These are phyloP conservation scores for Ascocoryne sarcoides DNA, from an alignment of 2,329 filamentous ascomycete species.

Conservation along the genomic window DNA sequence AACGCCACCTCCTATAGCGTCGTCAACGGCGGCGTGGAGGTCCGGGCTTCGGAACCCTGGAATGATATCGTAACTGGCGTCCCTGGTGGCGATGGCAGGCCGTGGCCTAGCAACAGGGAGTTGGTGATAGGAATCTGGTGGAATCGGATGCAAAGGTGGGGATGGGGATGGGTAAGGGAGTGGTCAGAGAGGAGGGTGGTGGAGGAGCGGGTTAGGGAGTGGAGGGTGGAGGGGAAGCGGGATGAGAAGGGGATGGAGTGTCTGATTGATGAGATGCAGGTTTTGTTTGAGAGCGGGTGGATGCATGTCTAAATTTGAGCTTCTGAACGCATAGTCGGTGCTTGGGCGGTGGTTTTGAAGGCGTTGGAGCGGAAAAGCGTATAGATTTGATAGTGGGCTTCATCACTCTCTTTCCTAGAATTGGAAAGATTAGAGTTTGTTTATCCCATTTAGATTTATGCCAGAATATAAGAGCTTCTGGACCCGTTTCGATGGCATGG, in stretches of 20 bases:
- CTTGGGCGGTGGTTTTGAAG: no score
- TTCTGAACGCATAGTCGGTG: no score
- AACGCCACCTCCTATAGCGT: slow-evolving; percentile 38
- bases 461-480: no score
- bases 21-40: slow-evolving; percentile 6
- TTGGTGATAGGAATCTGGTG: slow-evolving; percentile 1
- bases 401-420: no score
- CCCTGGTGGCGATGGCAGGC: background rate
- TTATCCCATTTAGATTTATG: no score
- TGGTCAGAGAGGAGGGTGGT: background rate
- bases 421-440: slow-evolving; percentile 4
- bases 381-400: no score
- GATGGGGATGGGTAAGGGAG: background rate
- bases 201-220: background rate
- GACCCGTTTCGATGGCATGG: no score
- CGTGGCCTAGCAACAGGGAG: background rate
- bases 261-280: slow-evolving; percentile 55
- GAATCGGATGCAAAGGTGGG: slow-evolving; percentile 1
- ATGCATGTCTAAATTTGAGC: slow-evolving; percentile 31
- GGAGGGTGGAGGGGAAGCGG: background rate
- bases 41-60: background rate
- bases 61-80: background rate
- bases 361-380: no score
- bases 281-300: slow-evolving; percentile 47
- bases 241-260: background rate